Conservation (phyloP, 108 stramenopile species). For the Cyclotella choctawhatcheeana region DNA sequence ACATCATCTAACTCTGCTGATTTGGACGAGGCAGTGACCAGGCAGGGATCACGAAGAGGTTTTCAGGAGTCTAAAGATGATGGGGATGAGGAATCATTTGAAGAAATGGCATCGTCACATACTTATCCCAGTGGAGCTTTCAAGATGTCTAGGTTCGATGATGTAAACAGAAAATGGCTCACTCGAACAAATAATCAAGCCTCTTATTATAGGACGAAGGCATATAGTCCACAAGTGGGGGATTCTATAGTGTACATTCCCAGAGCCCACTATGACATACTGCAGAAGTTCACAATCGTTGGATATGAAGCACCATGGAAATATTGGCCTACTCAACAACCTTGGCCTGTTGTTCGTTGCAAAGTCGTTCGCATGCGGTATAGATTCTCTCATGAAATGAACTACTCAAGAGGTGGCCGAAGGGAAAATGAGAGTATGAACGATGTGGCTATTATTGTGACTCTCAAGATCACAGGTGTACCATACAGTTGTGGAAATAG, state of each 20-base stretch:
- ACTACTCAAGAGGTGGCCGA: constrained; percentile 39
- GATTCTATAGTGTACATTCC: constrained; percentile 91
- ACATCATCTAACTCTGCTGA: too few relatives aligned
- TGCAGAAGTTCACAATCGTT: constrained; percentile 58
- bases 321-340: constrained; percentile 66
- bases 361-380: constrained; percentile 71
- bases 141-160: constrained; percentile 46
- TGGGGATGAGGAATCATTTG: too few relatives aligned
- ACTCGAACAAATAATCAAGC: constrained; percentile 58
- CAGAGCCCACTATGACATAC: constrained; percentile 73
- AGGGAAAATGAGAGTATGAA: constrained; percentile 33
- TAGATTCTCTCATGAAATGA: constrained; percentile 80
- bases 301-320: constrained; percentile 72
- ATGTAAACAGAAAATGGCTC: constrained; percentile 69
- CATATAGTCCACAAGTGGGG: constrained; percentile 83
- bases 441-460: constrained; percentile 82
- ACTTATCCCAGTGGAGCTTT: too few relatives aligned
- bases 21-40: too few relatives aligned
- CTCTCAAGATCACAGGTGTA: constrained; percentile 79
- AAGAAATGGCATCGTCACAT: too few relatives aligned
- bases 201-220: constrained; percentile 61
- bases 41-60: too few relatives aligned
- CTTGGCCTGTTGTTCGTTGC: constrained; percentile 85
- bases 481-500: constrained; percentile 63
- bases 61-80: too few relatives aligned